phyloP scores from a whole-genome alignment of 768 basidiomycete species.

The Ramaria sp. region DNA sequence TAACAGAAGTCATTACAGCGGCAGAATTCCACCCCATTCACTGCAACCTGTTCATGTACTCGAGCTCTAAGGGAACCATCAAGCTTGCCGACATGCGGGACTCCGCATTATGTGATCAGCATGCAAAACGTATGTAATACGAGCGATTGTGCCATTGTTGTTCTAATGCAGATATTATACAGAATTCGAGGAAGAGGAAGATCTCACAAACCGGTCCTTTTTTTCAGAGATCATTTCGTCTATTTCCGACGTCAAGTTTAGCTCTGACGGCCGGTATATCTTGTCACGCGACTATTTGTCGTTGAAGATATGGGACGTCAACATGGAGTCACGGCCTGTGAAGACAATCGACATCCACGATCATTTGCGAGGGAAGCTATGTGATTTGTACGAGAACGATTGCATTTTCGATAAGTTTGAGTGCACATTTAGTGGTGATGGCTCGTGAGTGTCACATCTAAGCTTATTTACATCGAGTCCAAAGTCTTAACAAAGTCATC shows the following conservation, averaged over 20 bases:
- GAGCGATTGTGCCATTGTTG: constrained; percentile 8
- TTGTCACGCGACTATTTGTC: constrained; percentile 95
- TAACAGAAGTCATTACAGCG: constrained; percentile 99
- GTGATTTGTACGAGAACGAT: constrained; percentile 98
- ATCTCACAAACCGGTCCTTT: constrained; percentile 94
- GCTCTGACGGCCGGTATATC: constrained; percentile 93
- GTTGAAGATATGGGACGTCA: constrained; percentile 98
- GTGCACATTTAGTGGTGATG: constrained; percentile 95
- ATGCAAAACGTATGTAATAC: constrained; percentile 77
- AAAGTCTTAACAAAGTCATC: constrained; percentile 6
- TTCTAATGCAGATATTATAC: constrained; percentile 9
- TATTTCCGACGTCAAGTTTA: constrained; percentile 99
- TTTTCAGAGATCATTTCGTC: constrained; percentile 99
- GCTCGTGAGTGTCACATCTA: constrained; percentile 46
- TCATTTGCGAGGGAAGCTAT: constrained; percentile 92
- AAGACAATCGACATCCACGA: constrained; percentile 99
- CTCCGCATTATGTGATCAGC: constrained; percentile 89
- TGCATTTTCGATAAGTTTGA: constrained; percentile 99
- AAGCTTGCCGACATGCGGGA: constrained; percentile 99
- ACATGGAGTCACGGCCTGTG: constrained; percentile 93
- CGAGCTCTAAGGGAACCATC: constrained; percentile 98
- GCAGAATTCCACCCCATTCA: constrained; percentile 97
- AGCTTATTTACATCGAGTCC: background rate
- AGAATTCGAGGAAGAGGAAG: constrained; percentile 99
- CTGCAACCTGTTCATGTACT: constrained; percentile 99